Evolutionary conservation across 768 basidiomycete genomes (phyloP), one percentile per base, ranked within the genome.

Genomic region (Xerocomus brunneocitrinus): DNA sequence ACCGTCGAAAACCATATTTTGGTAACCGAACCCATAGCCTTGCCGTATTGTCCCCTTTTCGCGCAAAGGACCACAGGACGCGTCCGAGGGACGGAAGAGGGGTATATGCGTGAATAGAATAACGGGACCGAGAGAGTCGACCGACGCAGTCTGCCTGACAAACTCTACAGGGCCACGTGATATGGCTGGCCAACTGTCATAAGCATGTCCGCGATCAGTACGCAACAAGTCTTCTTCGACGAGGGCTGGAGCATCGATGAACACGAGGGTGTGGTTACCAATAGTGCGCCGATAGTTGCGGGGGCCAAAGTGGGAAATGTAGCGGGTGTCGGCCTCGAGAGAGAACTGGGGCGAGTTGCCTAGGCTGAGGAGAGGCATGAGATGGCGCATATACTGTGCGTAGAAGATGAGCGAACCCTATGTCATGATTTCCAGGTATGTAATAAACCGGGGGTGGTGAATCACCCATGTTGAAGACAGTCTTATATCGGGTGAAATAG

Each of bases 391-490:
- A 22, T 12, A n/a, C 19, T 42, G 10, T 13, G 42, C 45, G 47
- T 13, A 61, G 19, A 54, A 38, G 48, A 16, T 45, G 46, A 31
- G 61, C 77, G 53, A 66, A 89, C 83, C 89, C 90, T 32, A 88
- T 76, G 62, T 98, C 95, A 63, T 94, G 93, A 65, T 98, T 98
- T 6, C 95, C 95, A 3, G 93, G 87, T 28, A 95, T 77, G 64
- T 83, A 87, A 68, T 84, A 86, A 54, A 76, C 72, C 0, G 86
- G 84, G 3, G 80, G 73, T 16, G 62, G 58, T 7, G 67, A 57
- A 9, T 73, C 58, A 6, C 77, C 68, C 22, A 73, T 53, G 28
- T 74, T 68, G 71, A 95, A 95, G 32, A 93, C 91, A 42, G 72
- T 73, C 53, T 74, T 77, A 73, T 91, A 97, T 44, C 86, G 79